Base-by-base conservation (phyloP, 2,329 filamentous ascomycete species). In the Alternaria panax region DNA sequence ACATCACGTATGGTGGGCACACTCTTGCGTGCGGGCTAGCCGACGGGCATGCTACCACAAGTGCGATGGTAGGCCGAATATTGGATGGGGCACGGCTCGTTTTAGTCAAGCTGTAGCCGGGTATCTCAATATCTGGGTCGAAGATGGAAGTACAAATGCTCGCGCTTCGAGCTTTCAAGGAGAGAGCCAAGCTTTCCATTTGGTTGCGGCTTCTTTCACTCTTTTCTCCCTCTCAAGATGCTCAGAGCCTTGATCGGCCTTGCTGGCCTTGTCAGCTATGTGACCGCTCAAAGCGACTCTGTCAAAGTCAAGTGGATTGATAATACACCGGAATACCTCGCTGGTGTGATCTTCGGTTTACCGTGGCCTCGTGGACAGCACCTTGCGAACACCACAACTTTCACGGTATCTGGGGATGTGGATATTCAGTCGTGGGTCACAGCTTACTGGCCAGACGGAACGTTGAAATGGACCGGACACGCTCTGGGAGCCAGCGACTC, bases 391-490 rank as follows among this genome's bases (percentile, higher is more conserved):
- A 63, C 65, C 47, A 80, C 80, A 18, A 73, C 62, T 28, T 80
- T 70, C 62, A 71, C 57, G 32, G 62, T 65, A 50, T 77, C 68
- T 1, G 71, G 73, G 2, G 73, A 68, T 22, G 63, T 52, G 7
- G 59, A 70, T 14, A 70, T 85, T 7, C 82, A 87, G 60, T 85
- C 85, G 0, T 88, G 86, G 86, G 76, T 81, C 3, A 87, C 83
- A 1, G 85, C 82, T 0, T 86, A 85, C 69, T 88, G 86, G 86
- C 80, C 82, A 1, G 86, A 88, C 72, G 84, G 83, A 25, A 87
- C 86, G 0, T 79, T 87, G 53, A 88, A 88, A 67, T 88, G 86
- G 86, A 86, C 84, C 3, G 86, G 81, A 0, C 86, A 88, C 66
- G 85, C 86, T 0, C 76, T 88, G 42, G 72, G 80, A 12, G 80